Base-by-base conservation (phyloP, 495 filamentous ascomycete species). In the Thermochaetoides thermophila region DNA sequence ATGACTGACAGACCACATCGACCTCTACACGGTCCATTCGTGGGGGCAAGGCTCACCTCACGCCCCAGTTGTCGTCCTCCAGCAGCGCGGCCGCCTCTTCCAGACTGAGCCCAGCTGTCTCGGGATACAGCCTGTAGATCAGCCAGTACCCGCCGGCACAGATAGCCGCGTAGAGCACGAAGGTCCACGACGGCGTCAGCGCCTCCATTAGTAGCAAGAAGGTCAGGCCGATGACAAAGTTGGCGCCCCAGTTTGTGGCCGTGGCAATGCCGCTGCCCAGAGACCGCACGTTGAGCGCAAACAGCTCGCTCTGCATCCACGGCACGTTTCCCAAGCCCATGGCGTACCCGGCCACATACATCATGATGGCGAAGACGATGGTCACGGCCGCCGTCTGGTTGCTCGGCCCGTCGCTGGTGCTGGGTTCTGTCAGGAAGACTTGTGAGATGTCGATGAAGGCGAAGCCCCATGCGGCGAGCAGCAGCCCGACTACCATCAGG, bases 271-370 rank as follows among this genome's bases (percentile, higher is more conserved):
- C 75, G 19, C 81, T 86, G 5, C 86, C 86, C 2, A 91, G 48
- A 0, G 78, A 79, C 18, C 86, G 80, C 6, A 92, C 81, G 27
- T 70, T 73, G 41, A 93, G 66, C 5, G 84, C 75, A 46, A 95
- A 93, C 11, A 95, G 71, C 59, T 95, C 86, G 42, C 73, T 77
- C 52, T 92, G 84, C 60, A 87, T 84, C 86, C 86, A 95, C 1
- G 86, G 85, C 2, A 95, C 81, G 38, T 83, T 84, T 3, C 86
- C 86, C 3, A 95, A 64, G n/a, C 86, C 86, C 6, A 83, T 61
- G 7, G 86, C 85, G 47, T 89, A 95, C 0, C 73, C 72, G 32
- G 79, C 76, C 1, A 87, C 84, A 50, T 87, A 95, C n/a, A 82
- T 32, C 43, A 80, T 76, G 48, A 93, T 70, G 39, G 74, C 76